Conservation (phyloP, 225 moss, liverwort and hornwort species). For the Rhytidiadelphus loreus region DNA sequence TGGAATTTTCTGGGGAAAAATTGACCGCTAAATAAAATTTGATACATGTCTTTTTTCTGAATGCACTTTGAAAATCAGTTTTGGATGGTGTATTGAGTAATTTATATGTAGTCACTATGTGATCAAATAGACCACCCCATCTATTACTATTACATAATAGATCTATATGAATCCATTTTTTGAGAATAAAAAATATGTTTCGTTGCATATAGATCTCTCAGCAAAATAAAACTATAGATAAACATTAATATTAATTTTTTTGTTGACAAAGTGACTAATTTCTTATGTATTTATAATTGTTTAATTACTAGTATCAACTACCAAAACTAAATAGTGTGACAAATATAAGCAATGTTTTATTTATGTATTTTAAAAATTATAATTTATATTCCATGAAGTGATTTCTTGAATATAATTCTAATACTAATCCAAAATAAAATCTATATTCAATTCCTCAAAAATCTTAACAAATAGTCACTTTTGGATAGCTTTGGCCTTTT, state of each 20-base stretch:
- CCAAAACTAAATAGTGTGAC: not conserved
- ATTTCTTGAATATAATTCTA: not conserved
- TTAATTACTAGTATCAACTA: not conserved
- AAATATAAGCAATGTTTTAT: not conserved
- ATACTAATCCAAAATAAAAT: not conserved
- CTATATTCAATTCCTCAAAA: not conserved
- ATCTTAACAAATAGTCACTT: not conserved
- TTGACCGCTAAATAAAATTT: no score
- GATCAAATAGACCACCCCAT: not conserved
- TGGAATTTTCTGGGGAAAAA: not conserved
- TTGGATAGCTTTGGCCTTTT: not conserved
- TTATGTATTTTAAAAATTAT: not conserved
- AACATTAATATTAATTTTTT: not conserved
- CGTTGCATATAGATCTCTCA: not conserved
- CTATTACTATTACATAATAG: not conserved
- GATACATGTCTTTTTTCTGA: not conserved
- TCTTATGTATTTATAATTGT: not conserved
- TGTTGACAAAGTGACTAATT: not conserved
- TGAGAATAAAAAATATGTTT: fast-evolving
- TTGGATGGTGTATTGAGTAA: not conserved
- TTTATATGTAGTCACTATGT: no score
- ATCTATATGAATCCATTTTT: not conserved
- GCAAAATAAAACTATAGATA: not conserved
- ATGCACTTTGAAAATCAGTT: not conserved
- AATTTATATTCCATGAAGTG: not conserved